Evolutionary conservation across 192 early-diverging fungal species (phyloP), one percentile per base, ranked within the genome.

Genomic region (Podila horticola): DNA sequence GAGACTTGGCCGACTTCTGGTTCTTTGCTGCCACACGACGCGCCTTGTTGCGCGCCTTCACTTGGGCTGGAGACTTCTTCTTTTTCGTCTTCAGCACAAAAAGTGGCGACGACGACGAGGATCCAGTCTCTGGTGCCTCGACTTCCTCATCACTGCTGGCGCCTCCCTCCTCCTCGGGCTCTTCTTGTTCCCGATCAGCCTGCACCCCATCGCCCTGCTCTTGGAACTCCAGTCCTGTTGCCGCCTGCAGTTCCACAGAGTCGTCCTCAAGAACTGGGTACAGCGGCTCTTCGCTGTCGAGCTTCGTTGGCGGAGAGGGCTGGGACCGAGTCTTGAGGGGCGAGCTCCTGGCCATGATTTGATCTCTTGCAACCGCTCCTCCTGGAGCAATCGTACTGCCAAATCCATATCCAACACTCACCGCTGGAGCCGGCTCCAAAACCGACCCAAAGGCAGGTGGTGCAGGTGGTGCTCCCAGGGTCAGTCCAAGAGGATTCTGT

Each of bases 401-500:
- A 59, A 79, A 79, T 12, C 51, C 70, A 64, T 72, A 79, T 26
- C 75, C 75, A 15, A 79, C 75, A 22, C 70, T 72, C 34, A 41
- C 33, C 8, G 65, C 28, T 71, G 26, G 57, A 59, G 36, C 22
- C 30, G 22, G 17, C 30, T 15, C 66, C 33, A 19, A 30, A 22
- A 12, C 11, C 20, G 52, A 55, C n/a, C 52, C 52, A 55, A 55
- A 22, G 52, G 24, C 52, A 24, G 52, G 52, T 19, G 52, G 51
- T 19, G 30, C 13, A 26, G 28, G 19, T 22, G 64, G 30, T 26
- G 64, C 24, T 30, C 24, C 45, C 6, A 55, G 8, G 2, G 19
- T 48, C 33, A n/a, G 8, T 10, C 72, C 72, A 48, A 60, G 31
- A 15, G 60, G 59, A 5, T 50, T 34, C 26, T 79, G 75, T 58